phyloP scores from a whole-genome alignment of 2,329 filamentous ascomycete genomes.

The Phialemonium atrogriseum region DNA sequence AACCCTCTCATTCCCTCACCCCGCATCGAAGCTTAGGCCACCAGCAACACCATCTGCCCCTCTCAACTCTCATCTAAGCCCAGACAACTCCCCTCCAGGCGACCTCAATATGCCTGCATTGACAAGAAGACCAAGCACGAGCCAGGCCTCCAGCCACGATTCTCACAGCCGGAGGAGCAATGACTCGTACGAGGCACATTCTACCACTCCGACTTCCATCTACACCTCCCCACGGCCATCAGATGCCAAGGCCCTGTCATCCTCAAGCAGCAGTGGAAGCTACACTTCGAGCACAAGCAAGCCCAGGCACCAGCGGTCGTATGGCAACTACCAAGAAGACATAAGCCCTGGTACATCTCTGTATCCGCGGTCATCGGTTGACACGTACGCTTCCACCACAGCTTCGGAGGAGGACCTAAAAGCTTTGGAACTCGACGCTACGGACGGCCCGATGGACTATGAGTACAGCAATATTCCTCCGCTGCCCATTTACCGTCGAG shows the following conservation, averaged over 20 bases:
- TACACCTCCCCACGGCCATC: conserved; percentile 31
- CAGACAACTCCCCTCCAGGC: conserved; percentile 7
- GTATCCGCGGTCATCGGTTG: conserved; percentile 53
- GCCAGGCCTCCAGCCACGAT: conserved; percentile 26
- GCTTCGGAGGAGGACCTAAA: conserved; percentile 52
- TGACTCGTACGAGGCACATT: conserved; percentile 36
- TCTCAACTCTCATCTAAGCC: conserved; percentile 4
- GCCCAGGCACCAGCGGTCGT: conserved; percentile 4
- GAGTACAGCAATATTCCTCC: conserved; percentile 36
- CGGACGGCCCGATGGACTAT: conserved; percentile 23
- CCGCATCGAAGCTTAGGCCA: conserved; percentile 3
- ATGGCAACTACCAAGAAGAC: conserved; percentile 13
- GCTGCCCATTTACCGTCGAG: conserved; percentile 52
- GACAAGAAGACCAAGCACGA: conserved; percentile 26
- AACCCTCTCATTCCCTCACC: too few relatives aligned
- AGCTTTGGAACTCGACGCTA: conserved; percentile 20
- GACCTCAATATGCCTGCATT: conserved; percentile 21
- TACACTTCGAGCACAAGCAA: conserved; percentile 3
- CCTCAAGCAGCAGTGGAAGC: conserved; percentile 8
- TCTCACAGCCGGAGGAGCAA: conserved; percentile 30
- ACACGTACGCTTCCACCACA: conserved; percentile 72
- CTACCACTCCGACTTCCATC: conserved; percentile 38
- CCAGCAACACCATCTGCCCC: conserved; percentile 2
- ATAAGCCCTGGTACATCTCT: conserved; percentile 16
- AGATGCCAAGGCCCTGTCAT: conserved; percentile 21